Percentiles rank a stretch among this genome's conserved stretches.
phyloP scores from a whole-genome alignment of 495 filamentous ascomycete species.

The Emericellopsis terricola region DNA sequence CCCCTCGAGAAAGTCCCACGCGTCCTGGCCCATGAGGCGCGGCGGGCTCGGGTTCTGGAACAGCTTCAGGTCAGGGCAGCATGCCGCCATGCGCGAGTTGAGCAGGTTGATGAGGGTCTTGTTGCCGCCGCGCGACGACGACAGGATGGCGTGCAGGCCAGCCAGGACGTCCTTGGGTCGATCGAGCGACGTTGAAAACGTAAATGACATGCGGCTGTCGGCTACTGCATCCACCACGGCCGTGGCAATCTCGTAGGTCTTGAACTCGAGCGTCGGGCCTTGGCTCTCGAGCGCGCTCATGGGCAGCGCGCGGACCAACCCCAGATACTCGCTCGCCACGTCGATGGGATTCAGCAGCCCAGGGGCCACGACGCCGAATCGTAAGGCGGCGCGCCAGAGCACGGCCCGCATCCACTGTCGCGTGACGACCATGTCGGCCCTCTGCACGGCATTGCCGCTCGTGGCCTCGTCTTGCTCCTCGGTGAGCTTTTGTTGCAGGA shows the following conservation, averaged over 20 bases:
- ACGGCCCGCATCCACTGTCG: no score
- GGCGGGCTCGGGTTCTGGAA: constrained; percentile 1
- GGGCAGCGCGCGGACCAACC: no score
- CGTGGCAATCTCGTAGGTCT: constrained; percentile 27
- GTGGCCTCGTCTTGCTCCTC: no score
- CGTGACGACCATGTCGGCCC: no score
- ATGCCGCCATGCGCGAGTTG: constrained; percentile 15
- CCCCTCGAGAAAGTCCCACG: no score
- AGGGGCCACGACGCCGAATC: no score
- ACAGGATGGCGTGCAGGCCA: constrained; percentile 16
- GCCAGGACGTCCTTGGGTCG: constrained; percentile 13
- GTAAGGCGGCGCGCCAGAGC: no score
- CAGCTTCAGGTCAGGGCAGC: no score
- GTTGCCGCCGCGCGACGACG: constrained; percentile 16
- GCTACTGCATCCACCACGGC: constrained; percentile 25
- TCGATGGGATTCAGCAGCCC: no score
- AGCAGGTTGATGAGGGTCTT: constrained; percentile 12
- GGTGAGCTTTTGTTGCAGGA: no score
- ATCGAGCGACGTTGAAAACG: constrained; percentile 7
- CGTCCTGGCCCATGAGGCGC: neutral
- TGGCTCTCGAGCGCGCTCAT: constrained; percentile 7
- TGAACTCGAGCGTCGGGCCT: constrained; percentile 17
- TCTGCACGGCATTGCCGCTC: no score
- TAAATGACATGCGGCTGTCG: constrained; percentile 6
- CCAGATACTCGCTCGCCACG: no score